Evolutionary conservation across 495 filamentous ascomycete genomes (phyloP), one percentile per base, ranked within the genome.

Genomic region (Aspergillus egyptiacus): DNA sequence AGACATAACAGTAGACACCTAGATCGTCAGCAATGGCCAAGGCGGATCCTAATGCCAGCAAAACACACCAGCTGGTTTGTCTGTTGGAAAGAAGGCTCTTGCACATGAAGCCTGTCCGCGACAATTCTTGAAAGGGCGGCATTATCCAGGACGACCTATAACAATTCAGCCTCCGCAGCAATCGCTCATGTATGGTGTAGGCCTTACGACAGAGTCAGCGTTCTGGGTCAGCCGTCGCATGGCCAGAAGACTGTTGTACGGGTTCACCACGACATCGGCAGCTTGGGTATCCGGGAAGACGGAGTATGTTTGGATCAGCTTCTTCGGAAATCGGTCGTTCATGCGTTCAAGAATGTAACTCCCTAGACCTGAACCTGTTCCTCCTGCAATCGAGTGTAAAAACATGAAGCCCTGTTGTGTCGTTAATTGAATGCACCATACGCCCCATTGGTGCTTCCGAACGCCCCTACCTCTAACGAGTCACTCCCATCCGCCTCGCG

Each of bases 271-370:
- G 19, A 98, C 91, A 67, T 96, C 88, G 27, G 78, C 82, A 56
- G 84, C 85, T 55, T 87, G 85, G 1, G 84, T 89, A 65, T 97
- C 91, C 9, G 91, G 90, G 57, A 98, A 98, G 28, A 98, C 94
- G 0, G 93, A 97, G 67, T 98, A 98, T 48, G 93, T 97, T 66
- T 98, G 93, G 41, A 98, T 96, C 51, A 98, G 78, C 72, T 97
- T 97, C 73, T 98, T 98, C 35, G 93, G 93, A 55, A 96, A 98
- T 18, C 93, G 80, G 67, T 98, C 93, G 64, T 97, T 97, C 67
- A 98, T 85, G 48, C 87, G 78, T 63, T 98, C 93, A n/a, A 98
- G 77, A 34, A 98, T 80, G 61, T 91, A 98, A 34, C 87, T 94
- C 8, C 93, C 93, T 39, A 98, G 69, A 15, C 93, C 93, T 31